Conservation (phyloP, 2,329 filamentous ascomycete genomes). For the Sporothrix protearum region DNA sequence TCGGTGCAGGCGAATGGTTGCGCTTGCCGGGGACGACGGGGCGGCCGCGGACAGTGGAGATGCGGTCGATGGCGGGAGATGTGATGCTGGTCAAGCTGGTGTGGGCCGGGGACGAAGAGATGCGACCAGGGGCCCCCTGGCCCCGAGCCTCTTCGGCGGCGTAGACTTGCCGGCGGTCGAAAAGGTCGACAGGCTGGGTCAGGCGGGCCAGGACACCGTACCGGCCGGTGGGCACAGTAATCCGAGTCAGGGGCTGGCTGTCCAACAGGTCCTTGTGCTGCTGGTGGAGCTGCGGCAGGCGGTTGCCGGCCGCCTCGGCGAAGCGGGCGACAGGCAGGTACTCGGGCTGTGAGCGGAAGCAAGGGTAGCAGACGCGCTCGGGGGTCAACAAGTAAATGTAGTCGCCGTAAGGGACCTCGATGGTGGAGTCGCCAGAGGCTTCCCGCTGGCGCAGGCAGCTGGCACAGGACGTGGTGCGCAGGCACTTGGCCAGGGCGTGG, state of each 20-base stretch:
- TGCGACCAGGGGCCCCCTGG: not conserved
- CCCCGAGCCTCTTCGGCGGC: not conserved
- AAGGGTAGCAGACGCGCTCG: constrained; percentile 28
- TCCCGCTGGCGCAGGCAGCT: constrained; percentile 20
- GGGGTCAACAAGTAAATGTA: constrained; percentile 27
- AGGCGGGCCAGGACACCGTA: constrained; percentile 26
- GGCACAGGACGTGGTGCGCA: constrained; percentile 23
- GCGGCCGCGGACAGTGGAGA: not conserved
- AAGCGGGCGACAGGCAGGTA: constrained; percentile 25
- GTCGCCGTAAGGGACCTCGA: constrained; percentile 23
- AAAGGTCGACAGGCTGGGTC: constrained; percentile 24
- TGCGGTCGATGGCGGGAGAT: not conserved
- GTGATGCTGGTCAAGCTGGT: not conserved
- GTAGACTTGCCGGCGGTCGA: constrained; percentile 23
- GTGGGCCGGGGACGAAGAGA: not conserved
- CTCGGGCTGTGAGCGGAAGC: constrained; percentile 27
- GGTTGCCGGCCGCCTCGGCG: not conserved
- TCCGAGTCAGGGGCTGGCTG: not conserved
- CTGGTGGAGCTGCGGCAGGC: not conserved
- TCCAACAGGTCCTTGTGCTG: not conserved
- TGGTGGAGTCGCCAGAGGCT: not conserved
- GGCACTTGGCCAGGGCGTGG: constrained; percentile 23
- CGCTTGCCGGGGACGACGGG: constrained; percentile 9
- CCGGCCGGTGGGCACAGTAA: constrained; percentile 25
- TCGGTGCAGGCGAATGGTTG: not conserved